These are phyloP conservation scores for Tubosaeta sp. DNA, from an alignment of 768 basidiomycete genomes.

Conservation along the genomic window DNA sequence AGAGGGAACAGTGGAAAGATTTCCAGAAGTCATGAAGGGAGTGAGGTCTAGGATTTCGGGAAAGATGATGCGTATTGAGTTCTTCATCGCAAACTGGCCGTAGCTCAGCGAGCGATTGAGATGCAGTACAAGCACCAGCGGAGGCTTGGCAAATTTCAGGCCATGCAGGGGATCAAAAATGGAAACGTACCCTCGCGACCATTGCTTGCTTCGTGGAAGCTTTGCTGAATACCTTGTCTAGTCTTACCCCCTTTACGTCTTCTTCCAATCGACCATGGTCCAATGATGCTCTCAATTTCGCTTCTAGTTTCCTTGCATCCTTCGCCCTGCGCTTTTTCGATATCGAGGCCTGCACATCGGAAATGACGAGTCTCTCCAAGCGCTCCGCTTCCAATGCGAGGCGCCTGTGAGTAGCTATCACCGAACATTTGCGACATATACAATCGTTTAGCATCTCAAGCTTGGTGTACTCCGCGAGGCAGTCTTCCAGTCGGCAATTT, in stretches of 20 bases:
- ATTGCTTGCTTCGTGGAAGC: slow-evolving; percentile 89
- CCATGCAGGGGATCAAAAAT: background rate
- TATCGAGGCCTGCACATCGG: slow-evolving; percentile 44
- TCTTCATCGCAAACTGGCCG: slow-evolving; percentile 75
- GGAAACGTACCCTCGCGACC: slow-evolving; percentile 66
- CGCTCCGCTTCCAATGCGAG: slow-evolving; percentile 59
- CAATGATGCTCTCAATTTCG: slow-evolving; percentile 56
- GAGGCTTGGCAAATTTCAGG: slow-evolving; percentile 53
- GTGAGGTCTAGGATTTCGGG: slow-evolving; percentile 88
- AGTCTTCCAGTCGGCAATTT: slow-evolving; percentile 71
- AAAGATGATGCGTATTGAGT: slow-evolving; percentile 74
- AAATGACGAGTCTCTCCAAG: slow-evolving; percentile 37
- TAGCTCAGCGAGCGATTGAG: slow-evolving; percentile 88
- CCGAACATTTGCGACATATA: slow-evolving; percentile 87
- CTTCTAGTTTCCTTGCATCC: slow-evolving; percentile 64
- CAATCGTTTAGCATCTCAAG: slow-evolving; percentile 89
- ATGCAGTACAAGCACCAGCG: slow-evolving; percentile 81
- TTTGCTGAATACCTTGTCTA: slow-evolving; percentile 72
- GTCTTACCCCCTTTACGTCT: slow-evolving; percentile 72
- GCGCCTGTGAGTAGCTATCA: slow-evolving; percentile 68
- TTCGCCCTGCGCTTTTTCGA: slow-evolving; percentile 76
- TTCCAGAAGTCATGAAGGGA: slow-evolving; percentile 80
- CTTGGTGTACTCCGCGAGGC: slow-evolving; percentile 83
- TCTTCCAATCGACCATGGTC: slow-evolving; percentile 79
- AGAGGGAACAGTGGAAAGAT: slow-evolving; percentile 65